Conservation (phyloP, 2,329 filamentous ascomycete species). For the Aspergillus latus region DNA sequence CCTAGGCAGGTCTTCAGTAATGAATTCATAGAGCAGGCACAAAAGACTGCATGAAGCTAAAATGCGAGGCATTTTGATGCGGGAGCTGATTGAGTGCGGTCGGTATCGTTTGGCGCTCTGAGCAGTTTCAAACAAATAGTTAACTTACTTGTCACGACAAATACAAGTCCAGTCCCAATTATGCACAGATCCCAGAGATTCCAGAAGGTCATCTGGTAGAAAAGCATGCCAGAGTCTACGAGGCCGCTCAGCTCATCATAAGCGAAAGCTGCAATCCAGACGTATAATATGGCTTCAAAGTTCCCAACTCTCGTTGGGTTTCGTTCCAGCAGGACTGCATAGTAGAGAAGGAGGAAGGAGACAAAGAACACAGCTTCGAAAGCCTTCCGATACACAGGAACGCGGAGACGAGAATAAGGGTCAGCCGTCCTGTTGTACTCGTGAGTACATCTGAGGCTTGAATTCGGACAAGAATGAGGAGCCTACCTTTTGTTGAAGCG, state of each 20-base stretch:
- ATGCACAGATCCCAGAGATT: slow-evolving; percentile 72
- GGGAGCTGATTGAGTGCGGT: too few species aligned
- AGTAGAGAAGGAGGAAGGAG: slow-evolving; percentile 76
- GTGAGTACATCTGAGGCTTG: background rate
- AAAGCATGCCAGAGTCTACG: slow-evolving; percentile 79
- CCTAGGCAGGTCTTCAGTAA: slow-evolving; percentile 46
- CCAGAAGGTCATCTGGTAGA: slow-evolving; percentile 83
- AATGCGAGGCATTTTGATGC: too few species aligned
- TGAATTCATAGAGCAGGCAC: too few species aligned
- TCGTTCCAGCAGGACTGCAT: slow-evolving; percentile 76
- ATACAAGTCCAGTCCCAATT: slow-evolving; percentile 69
- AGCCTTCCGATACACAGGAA: slow-evolving; percentile 79
- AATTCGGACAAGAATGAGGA: too few species aligned
- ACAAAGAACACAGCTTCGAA: slow-evolving; percentile 83
- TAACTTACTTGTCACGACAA: slow-evolving; percentile 68
- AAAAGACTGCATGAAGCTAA: too few species aligned
- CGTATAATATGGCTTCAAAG: slow-evolving; percentile 71
- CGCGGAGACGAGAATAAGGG: slow-evolving; percentile 71
- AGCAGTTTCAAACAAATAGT: background rate
- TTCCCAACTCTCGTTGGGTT: slow-evolving; percentile 65
- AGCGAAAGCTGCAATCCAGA: slow-evolving; percentile 84
- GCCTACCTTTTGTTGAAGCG: slow-evolving; percentile 64
- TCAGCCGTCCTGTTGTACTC: slow-evolving; percentile 56
- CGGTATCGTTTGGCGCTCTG: too few species aligned
- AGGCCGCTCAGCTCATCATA: slow-evolving; percentile 87